A percentile compares a stretch with the other conserved stretches of the same genome.
These are phyloP conservation scores for Allomyces macrogynus DNA, from an alignment of 192 early-diverging fungal genomes.

Conservation along the genomic window DNA sequence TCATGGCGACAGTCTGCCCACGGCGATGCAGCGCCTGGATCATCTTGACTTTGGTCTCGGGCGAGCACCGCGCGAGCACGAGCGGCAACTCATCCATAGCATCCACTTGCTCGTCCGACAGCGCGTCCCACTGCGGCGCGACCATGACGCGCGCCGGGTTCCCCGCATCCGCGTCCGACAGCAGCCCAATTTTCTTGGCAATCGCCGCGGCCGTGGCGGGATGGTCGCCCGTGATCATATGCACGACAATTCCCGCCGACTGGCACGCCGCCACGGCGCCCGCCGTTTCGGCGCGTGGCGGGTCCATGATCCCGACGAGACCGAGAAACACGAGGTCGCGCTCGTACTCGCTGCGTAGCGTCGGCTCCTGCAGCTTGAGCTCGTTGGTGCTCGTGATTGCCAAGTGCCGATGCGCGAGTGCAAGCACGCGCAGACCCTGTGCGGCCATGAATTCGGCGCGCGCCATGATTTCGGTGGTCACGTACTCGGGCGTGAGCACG, in stretches of 20 bases:
- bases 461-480: constrained; percentile 12
- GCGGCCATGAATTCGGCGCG: constrained; percentile 25
- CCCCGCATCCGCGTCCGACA: constrained; percentile 19
- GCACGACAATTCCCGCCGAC: constrained; percentile 72
- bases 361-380: constrained; percentile 4
- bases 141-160: constrained; percentile 52
- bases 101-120: constrained; percentile 71
- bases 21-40: constrained; percentile 69
- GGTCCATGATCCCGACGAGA: constrained; percentile 82
- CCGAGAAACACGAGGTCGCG: constrained; percentile 36
- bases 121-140: constrained; percentile 68
- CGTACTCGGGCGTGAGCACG: constrained; percentile 34
- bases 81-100: constrained; percentile 68
- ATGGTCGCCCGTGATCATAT: constrained; percentile 95
- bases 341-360: not conserved
- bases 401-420: constrained; percentile 36
- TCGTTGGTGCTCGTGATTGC: constrained; percentile 46
- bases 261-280: constrained; percentile 55
- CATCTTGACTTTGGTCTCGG: constrained; percentile 93
- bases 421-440: constrained; percentile 64
- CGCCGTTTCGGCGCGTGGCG: constrained; percentile 51
- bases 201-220: constrained; percentile 77
- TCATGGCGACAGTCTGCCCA: constrained; percentile 63
- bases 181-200: constrained; percentile 69
- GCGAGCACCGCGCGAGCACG: constrained; percentile 91